phyloP scores from a whole-genome alignment of 2,329 filamentous ascomycete genomes.

The Diaporthe velutina region DNA sequence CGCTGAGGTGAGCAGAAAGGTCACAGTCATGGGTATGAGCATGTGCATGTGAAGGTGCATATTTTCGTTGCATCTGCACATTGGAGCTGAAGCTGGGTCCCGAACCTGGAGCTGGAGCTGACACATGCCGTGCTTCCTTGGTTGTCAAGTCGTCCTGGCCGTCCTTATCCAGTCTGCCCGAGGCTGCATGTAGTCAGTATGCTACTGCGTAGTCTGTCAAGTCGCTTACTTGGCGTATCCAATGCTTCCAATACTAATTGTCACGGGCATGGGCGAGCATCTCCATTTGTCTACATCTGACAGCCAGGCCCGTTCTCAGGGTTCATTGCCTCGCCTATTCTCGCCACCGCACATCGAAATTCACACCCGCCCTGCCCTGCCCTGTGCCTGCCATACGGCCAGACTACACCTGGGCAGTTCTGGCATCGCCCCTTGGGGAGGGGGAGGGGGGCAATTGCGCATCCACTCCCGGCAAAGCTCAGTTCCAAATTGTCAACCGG shows the following conservation, averaged over 20 bases:
- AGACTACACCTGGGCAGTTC: no score
- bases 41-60: background rate
- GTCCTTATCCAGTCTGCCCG: background rate
- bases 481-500: background rate
- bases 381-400: background rate
- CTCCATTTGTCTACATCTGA: conserved; percentile 5
- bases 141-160: background rate
- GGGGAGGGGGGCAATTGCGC: background rate
- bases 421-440: conserved; percentile 4
- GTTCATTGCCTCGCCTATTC: conserved; percentile 6
- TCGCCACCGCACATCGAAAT: conserved; percentile 20
- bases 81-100: background rate
- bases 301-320: background rate
- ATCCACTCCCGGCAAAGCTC: background rate
- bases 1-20: background rate
- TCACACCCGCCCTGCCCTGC: background rate
- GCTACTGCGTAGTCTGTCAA: background rate
- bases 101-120: conserved; percentile 13
- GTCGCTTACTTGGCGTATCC: no score
- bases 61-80: background rate
- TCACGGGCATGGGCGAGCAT: conserved; percentile 12
- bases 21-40: background rate
- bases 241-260: background rate
- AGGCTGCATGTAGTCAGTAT: background rate
- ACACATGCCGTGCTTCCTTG: conserved; percentile 17